Evolutionary conservation across 148 eudicot species (phyloP).

Genomic region (Chenopodium formosanum): DNA sequence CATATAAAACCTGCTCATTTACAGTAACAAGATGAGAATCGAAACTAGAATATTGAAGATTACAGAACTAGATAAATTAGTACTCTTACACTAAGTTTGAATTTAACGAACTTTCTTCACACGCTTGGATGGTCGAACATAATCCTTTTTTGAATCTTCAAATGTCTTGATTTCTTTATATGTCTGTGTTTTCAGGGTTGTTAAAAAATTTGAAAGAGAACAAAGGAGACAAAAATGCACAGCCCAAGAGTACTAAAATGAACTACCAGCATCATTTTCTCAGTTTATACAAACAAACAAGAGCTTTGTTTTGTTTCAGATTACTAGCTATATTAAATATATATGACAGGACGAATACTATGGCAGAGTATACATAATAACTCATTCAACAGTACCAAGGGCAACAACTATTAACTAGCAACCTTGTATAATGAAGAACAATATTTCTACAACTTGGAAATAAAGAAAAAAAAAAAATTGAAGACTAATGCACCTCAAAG

Average conservation of each 20-base stretch:
- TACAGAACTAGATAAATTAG: background rate
- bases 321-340: background rate
- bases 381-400: background rate
- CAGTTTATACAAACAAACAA: no score
- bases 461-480: no score
- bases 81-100: constrained; percentile 13
- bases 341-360: background rate
- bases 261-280: background rate
- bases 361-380: background rate
- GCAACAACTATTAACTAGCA: background rate
- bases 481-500: background rate
- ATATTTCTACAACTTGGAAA: background rate
- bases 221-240: background rate
- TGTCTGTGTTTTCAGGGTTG: constrained; percentile 27
- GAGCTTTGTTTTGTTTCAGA: background rate
- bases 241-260: constrained; percentile 4
- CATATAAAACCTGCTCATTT: background rate
- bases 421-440: background rate
- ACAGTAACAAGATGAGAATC: background rate
- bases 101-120: constrained; percentile 48
- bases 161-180: constrained; percentile 31
- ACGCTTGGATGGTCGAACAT: constrained; percentile 57
- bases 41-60: background rate
- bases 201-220: background rate
- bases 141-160: constrained; percentile 52